phyloP scores from a whole-genome alignment of 2,329 filamentous ascomycete genomes.

The Hymenoscyphus repandus region DNA sequence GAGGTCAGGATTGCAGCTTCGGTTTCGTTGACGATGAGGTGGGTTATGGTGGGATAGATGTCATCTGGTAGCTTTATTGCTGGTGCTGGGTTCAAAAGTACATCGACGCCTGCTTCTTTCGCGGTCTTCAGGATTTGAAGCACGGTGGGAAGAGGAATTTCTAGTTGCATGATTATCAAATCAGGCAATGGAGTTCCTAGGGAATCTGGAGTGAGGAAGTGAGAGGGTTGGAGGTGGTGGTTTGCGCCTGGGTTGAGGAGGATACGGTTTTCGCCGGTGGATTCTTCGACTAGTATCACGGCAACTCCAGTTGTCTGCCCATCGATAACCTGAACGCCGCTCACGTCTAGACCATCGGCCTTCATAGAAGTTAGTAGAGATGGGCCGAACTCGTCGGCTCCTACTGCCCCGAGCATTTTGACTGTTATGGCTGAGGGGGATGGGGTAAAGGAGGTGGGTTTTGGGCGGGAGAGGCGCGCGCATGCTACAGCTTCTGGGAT shows the following conservation, averaged over 20 bases:
- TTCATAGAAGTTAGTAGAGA: constrained; percentile 54
- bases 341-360: constrained; percentile 56
- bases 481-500: constrained; percentile 64
- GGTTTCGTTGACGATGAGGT: constrained; percentile 86
- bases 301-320: constrained; percentile 61
- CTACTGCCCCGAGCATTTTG: constrained; percentile 71
- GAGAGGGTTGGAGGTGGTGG: constrained; percentile 37
- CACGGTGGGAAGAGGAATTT: constrained; percentile 64
- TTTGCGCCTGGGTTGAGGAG: constrained; percentile 70
- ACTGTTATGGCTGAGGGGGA: constrained; percentile 39
- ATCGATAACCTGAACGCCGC: constrained; percentile 42
- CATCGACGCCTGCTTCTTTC: constrained; percentile 45
- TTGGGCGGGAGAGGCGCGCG: constrained; percentile 67
- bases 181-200: constrained; percentile 45
- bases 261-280: constrained; percentile 71
- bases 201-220: constrained; percentile 34
- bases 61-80: constrained; percentile 63
- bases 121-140: constrained; percentile 53
- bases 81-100: constrained; percentile 82
- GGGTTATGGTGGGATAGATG: constrained; percentile 63
- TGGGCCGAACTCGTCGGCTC: constrained; percentile 60
- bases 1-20: constrained; percentile 73
- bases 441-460: constrained; percentile 22
- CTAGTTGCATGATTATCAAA: constrained; percentile 71
- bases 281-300: constrained; percentile 70